Conservation (phyloP, 768 basidiomycete species). For the Amanita thiersii region DNA sequence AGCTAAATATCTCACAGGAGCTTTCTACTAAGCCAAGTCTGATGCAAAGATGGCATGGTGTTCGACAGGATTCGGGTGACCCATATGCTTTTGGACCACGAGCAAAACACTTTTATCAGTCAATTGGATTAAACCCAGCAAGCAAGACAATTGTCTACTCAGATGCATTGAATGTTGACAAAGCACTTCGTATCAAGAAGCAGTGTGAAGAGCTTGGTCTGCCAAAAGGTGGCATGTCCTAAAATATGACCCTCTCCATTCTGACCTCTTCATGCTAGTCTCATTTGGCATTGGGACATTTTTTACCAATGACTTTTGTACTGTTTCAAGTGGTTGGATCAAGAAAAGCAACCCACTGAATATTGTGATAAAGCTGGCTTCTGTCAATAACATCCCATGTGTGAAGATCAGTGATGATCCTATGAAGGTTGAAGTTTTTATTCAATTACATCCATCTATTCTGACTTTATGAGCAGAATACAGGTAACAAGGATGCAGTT, state of each 20-base stretch:
- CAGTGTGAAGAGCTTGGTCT: constrained; percentile 74
- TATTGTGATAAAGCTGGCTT: constrained; percentile 89
- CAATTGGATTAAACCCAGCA: constrained; percentile 56
- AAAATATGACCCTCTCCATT: not conserved
- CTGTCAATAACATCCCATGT: constrained; percentile 66
- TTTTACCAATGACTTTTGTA: constrained; percentile 83
- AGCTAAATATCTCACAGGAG: constrained; percentile 33
- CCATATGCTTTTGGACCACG: constrained; percentile 73
- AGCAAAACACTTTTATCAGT: constrained; percentile 64
- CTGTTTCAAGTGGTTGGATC: constrained; percentile 24
- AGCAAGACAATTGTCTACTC: constrained; percentile 78
- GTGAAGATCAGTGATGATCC: constrained; percentile 94
- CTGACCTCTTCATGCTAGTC: constrained; percentile 32
- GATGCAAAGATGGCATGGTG: constrained; percentile 66
- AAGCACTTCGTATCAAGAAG: constrained; percentile 58
- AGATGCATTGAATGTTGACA: constrained; percentile 68
- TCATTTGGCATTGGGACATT: constrained; percentile 93
- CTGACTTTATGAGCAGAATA: constrained; percentile 38
- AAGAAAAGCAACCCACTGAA: constrained; percentile 79
- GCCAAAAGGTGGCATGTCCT: constrained; percentile 30
- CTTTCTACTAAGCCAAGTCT: constrained; percentile 47
- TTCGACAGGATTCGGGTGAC: constrained; percentile 94
- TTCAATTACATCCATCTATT: not conserved
- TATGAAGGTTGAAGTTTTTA: constrained; percentile 45
- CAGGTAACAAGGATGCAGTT: constrained; percentile 55